Evolutionary conservation across 177 flowering plant genomes (phyloP).

Genomic region (Vitis hybrid): DNA sequence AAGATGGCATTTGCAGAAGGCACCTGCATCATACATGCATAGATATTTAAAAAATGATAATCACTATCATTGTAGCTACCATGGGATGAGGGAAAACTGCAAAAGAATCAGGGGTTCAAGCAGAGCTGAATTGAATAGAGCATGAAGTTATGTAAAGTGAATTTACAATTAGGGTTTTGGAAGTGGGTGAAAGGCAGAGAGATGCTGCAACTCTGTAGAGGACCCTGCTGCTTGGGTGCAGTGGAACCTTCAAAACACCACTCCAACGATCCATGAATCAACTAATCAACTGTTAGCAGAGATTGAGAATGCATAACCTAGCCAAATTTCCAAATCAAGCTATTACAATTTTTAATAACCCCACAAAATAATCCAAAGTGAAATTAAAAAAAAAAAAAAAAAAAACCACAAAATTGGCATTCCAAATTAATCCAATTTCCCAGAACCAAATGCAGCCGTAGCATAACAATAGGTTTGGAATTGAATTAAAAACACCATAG

Average conservation of each 20-base stretch:
- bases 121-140: no score
- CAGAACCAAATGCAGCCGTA: no score
- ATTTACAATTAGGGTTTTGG: slow-evolving; percentile 53
- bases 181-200: slow-evolving; percentile 55
- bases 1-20: slow-evolving; percentile 81
- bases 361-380: no score
- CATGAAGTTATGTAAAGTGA: neutral
- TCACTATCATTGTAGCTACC: neutral
- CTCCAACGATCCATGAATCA: slow-evolving; percentile 71
- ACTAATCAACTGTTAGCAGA: neutral
- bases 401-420: no score
- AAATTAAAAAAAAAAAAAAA: no score
- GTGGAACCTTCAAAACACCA: slow-evolving; percentile 61
- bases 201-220: slow-evolving; percentile 68
- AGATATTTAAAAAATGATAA: neutral
- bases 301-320: neutral
- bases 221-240: slow-evolving; percentile 25
- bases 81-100: neutral
- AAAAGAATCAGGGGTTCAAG: neutral
- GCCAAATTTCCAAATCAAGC: no score
- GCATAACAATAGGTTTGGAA: no score
- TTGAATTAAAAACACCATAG: no score
- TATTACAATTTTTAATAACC: no score
- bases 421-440: no score
- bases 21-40: slow-evolving; percentile 33